A percentile compares a stretch with the other conserved stretches of the same genome.
Evolutionary conservation across 768 basidiomycete species (phyloP).

Genomic region (Pleurotus citrinopileatus): DNA sequence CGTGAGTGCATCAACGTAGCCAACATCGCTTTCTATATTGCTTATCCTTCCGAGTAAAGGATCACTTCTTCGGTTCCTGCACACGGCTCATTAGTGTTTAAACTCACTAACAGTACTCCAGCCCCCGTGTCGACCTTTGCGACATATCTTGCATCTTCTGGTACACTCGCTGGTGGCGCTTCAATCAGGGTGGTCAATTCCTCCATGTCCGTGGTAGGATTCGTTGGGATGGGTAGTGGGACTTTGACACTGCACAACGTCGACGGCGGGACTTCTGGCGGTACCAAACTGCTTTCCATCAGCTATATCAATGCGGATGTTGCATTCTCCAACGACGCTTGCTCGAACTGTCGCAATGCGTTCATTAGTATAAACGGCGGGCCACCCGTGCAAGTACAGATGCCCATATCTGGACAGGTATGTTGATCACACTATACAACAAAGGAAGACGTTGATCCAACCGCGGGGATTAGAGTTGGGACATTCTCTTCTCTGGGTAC

Average conservation of each 20-base stretch:
- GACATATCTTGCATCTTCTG: constrained; percentile 32
- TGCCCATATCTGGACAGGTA: constrained; percentile 49
- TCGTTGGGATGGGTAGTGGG: constrained; percentile 37
- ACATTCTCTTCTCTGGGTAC: constrained; percentile 39
- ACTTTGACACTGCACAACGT: constrained; percentile 39
- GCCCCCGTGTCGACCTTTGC: constrained; percentile 26
- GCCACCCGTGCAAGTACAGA: constrained; percentile 37
- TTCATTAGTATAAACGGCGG: constrained; percentile 46
- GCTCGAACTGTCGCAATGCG: constrained; percentile 47
- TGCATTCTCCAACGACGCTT: constrained; percentile 38
- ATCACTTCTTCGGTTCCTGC: constrained; percentile 32
- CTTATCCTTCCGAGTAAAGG: constrained; percentile 17
- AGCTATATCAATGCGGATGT: constrained; percentile 49
- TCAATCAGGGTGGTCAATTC: constrained; percentile 31
- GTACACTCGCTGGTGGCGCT: constrained; percentile 36
- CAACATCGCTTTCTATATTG: background rate
- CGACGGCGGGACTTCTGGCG: constrained; percentile 38
- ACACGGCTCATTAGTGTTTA: constrained; percentile 34
- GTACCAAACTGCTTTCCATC: constrained; percentile 39
- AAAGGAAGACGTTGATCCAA: background rate
- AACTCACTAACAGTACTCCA: constrained; percentile 27
- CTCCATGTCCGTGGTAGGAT: constrained; percentile 36
- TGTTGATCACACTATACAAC: constrained; percentile 7
- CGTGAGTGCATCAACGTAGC: constrained; percentile 25
- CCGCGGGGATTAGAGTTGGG: constrained; percentile 35